A percentile compares a stretch with the other conserved stretches of the same genome.
phyloP scores from a whole-genome alignment of 768 basidiomycete species.

The Kwoniella sp. region DNA sequence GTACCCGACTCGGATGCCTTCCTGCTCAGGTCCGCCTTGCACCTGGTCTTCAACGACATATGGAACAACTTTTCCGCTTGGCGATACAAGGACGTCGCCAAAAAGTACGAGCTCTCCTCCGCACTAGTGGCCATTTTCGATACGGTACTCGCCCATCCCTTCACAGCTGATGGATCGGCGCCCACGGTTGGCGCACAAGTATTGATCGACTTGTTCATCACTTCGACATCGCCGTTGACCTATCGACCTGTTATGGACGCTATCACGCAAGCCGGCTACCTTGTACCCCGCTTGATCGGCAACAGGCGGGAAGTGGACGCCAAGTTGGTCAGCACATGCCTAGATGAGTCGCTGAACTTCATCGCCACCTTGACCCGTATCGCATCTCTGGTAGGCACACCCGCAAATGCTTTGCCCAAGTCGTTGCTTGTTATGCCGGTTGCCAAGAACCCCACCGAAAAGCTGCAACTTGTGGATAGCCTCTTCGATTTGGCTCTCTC shows the following conservation, averaged over 20 bases:
- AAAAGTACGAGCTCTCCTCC: conserved; percentile 76
- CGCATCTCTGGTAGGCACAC: conserved; percentile 3
- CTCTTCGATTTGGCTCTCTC: conserved; percentile 20
- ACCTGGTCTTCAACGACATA: conserved; percentile 77
- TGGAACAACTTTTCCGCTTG: conserved; percentile 82
- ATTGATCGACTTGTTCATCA: conserved; percentile 67
- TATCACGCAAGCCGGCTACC: conserved; percentile 61
- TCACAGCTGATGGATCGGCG: conserved; percentile 6
- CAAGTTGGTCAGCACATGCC: conserved; percentile 14
- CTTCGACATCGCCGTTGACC: conserved; percentile 70
- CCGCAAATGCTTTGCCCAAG: conserved; percentile 23
- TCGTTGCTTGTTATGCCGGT: conserved; percentile 17
- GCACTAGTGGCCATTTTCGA: conserved; percentile 65
- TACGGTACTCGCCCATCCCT: conserved; percentile 56
- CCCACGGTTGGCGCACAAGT: conserved; percentile 24
- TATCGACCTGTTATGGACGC: conserved; percentile 74
- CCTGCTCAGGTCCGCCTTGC: conserved; percentile 59
- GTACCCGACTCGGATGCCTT: conserved; percentile 66
- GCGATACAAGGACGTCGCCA: conserved; percentile 76
- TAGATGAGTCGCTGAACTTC: conserved; percentile 23
- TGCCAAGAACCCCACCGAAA: conserved; percentile 8
- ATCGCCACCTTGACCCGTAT: conserved; percentile 30
- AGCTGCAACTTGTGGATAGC: conserved; percentile 25
- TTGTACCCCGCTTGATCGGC: conserved; percentile 58
- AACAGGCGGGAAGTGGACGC: conserved; percentile 24